phyloP scores from a whole-genome alignment of 1,139 yeast species.

The Saccharomyces hybrid region DNA sequence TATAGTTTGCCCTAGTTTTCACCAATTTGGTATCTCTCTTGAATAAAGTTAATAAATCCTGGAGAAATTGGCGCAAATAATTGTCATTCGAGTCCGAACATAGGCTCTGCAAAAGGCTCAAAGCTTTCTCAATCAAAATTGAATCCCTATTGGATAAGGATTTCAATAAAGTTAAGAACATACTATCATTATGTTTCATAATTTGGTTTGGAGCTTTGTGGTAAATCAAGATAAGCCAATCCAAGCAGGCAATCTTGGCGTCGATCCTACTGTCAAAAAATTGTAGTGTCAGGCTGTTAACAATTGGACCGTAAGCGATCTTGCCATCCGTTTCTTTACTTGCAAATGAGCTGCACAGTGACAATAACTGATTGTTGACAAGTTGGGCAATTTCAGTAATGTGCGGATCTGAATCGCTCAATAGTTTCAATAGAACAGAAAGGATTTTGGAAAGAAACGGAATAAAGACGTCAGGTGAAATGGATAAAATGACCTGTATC shows the following conservation, averaged over 20 bases:
- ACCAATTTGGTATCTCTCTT: constrained; percentile 56
- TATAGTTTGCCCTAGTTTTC: constrained; percentile 73
- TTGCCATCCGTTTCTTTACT: constrained; percentile 28
- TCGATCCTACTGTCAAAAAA: constrained; percentile 67
- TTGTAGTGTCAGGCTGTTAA: constrained; percentile 54
- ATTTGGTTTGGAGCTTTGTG: constrained; percentile 60
- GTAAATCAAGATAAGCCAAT: constrained; percentile 85
- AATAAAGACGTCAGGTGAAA: constrained; percentile 71
- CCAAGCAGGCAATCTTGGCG: constrained; percentile 77
- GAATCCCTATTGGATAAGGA: constrained; percentile 84
- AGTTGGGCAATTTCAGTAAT: constrained; percentile 47
- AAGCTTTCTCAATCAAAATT: constrained; percentile 56
- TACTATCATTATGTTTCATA: constrained; percentile 53
- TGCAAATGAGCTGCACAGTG: constrained; percentile 36
- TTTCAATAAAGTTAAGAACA: constrained; percentile 70
- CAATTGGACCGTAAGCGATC: constrained; percentile 51
- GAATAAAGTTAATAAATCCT: constrained; percentile 61
- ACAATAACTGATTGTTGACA: constrained; percentile 45
- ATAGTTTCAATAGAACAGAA: constrained; percentile 49
- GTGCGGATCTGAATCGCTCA: constrained; percentile 39
- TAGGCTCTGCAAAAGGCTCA: constrained; percentile 71
- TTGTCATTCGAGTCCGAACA: constrained; percentile 71
- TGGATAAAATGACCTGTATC: constrained; percentile 67
- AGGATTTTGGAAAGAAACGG: constrained; percentile 55
- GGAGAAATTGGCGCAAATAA: constrained; percentile 70